A percentile compares a stretch with the other conserved stretches of the same genome.
These are phyloP conservation scores for Drechslerella coelobrocha DNA, from an alignment of 2,329 filamentous ascomycete genomes.

Conservation along the genomic window DNA sequence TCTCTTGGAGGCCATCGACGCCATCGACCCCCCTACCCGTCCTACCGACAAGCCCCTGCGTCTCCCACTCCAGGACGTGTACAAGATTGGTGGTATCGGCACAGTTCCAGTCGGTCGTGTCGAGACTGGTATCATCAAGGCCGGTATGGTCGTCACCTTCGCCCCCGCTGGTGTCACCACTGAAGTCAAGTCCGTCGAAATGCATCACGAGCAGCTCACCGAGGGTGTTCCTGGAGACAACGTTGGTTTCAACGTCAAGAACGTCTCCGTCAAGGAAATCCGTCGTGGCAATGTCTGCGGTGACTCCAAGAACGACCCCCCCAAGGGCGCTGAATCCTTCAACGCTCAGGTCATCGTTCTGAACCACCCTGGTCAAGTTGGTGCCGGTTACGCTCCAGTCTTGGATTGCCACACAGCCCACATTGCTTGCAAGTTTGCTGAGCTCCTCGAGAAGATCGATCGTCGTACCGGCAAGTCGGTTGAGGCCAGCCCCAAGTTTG, in stretches of 20 bases:
- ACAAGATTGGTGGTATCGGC: constrained; percentile 99
- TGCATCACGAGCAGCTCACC: constrained; percentile 82
- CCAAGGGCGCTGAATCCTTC: constrained; percentile 87
- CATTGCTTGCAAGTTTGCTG: constrained; percentile 99
- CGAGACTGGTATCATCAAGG: constrained; percentile 97
- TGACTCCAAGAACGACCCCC: constrained; percentile 99
- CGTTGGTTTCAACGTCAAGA: constrained; percentile 99
- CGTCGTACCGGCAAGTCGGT: constrained; percentile 99
- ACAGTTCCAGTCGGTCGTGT: constrained; percentile 99
- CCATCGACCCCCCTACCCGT: constrained; percentile 89
- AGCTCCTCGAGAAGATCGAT: constrained; percentile 99
- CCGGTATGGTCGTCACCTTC: constrained; percentile 94
- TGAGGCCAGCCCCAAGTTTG: constrained; percentile 94
- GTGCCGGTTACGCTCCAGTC: constrained; percentile 98
- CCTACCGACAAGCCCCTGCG: constrained; percentile 99
- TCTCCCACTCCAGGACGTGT: constrained; percentile 99
- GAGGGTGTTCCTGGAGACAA: constrained; percentile 99
- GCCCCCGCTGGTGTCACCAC: constrained; percentile 98
- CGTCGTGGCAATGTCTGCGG: constrained; percentile 99
- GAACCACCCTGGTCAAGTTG: constrained; percentile 99
- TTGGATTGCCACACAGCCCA: constrained; percentile 99
- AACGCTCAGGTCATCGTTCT: constrained; percentile 99
- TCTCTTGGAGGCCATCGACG: constrained; percentile 97
- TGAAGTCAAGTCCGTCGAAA: constrained; percentile 99
- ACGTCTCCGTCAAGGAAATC: constrained; percentile 99